phyloP scores from a whole-genome alignment of 2,329 filamentous ascomycete genomes.

The Ophiostoma montium region DNA sequence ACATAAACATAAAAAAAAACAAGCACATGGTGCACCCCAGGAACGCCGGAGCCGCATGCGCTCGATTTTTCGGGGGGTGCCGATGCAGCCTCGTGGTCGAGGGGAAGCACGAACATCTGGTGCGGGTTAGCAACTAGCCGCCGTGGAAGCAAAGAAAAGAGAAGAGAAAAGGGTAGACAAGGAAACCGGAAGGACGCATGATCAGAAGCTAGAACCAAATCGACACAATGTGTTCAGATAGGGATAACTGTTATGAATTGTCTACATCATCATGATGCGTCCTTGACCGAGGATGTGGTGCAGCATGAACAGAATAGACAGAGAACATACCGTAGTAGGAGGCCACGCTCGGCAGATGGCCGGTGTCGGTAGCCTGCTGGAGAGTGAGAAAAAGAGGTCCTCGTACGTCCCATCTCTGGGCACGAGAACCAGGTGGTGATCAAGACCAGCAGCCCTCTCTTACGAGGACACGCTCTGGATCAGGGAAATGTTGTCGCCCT shows the following conservation, averaged over 20 bases:
- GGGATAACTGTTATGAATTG: constrained; percentile 5
- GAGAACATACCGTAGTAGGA: not conserved
- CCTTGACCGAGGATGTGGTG: not conserved
- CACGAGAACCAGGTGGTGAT: not conserved
- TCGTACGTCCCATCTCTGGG: too few relatives aligned
- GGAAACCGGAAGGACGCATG: not conserved
- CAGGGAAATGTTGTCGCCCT: constrained; percentile 77
- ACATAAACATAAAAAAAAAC: not conserved
- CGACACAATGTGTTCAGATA: not conserved
- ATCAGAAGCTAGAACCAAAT: constrained; percentile 1
- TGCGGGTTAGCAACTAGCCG: not conserved
- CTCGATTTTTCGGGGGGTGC: too few relatives aligned
- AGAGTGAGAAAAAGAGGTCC: too few relatives aligned
- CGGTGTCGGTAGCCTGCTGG: too few relatives aligned
- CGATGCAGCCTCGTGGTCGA: too few relatives aligned
- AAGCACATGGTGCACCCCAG: not conserved
- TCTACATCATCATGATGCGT: not conserved
- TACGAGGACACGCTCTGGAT: constrained; percentile 42
- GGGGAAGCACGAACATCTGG: too few relatives aligned
- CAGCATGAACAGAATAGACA: not conserved
- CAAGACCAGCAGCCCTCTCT: not conserved
- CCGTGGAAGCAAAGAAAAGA: too few relatives aligned
- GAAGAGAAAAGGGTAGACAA: too few relatives aligned
- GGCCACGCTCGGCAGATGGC: too few relatives aligned
- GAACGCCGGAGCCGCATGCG: too few relatives aligned